Evolutionary conservation across 768 basidiomycete species (phyloP).

Genomic region (Panellus pusillus): DNA sequence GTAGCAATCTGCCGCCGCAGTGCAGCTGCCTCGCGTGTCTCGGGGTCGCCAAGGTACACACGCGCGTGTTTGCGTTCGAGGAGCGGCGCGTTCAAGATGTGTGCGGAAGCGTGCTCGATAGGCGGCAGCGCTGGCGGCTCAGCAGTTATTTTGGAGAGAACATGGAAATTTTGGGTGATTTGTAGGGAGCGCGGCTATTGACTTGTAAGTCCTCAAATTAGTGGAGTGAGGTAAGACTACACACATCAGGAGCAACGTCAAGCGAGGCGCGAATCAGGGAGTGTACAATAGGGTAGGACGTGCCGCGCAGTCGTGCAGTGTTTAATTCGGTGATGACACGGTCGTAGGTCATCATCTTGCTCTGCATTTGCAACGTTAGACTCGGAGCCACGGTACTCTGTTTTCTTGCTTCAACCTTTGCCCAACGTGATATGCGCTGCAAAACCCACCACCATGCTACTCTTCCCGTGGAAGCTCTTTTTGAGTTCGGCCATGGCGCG

Average conservation of each 20-base stretch:
- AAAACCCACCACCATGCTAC: slow-evolving; percentile 48
- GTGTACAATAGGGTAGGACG: slow-evolving; percentile 76
- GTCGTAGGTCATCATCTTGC: slow-evolving; percentile 96
- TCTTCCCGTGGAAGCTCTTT: slow-evolving; percentile 62
- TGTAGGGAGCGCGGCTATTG: slow-evolving; percentile 52
- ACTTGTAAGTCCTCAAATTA: background rate
- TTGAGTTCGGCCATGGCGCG: slow-evolving; percentile 58
- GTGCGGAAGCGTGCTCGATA: slow-evolving; percentile 76
- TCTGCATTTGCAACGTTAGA: slow-evolving; percentile 78
- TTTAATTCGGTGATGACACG: slow-evolving; percentile 79
- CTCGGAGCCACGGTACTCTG: slow-evolving; percentile 48
- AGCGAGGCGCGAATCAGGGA: slow-evolving; percentile 67
- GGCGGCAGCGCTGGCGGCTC: slow-evolving; percentile 78
- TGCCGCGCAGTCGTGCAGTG: slow-evolving; percentile 65
- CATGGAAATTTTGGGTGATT: slow-evolving; percentile 68
- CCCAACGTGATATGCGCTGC: background rate
- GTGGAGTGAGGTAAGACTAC: slow-evolving; percentile 22
- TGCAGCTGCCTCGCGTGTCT: slow-evolving; percentile 63
- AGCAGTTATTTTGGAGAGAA: slow-evolving; percentile 72
- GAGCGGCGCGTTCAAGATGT: slow-evolving; percentile 76
- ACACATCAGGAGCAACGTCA: slow-evolving; percentile 57
- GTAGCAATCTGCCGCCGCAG: slow-evolving; percentile 73
- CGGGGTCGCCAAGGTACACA: slow-evolving; percentile 67
- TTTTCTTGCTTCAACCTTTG: background rate
- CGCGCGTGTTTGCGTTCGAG: slow-evolving; percentile 83